These are phyloP conservation scores for Phoma sp. DNA, from an alignment of 2,329 filamentous ascomycete genomes.

Conservation along the genomic window DNA sequence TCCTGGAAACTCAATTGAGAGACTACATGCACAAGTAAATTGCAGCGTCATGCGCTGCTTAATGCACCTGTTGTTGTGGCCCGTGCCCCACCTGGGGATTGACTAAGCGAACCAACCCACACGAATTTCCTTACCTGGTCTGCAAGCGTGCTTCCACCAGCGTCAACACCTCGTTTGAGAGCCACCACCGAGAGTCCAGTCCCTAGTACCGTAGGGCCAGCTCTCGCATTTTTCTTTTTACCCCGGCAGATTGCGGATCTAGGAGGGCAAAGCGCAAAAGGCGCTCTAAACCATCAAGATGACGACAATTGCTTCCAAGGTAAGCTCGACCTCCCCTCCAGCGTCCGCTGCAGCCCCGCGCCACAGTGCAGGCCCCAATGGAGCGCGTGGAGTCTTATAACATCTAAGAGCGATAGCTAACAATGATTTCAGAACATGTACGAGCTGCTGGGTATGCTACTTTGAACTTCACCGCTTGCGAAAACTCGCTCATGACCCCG, in stretches of 20 bases:
- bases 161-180: conserved; percentile 39
- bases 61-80: neutral
- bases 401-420: conserved; percentile 43
- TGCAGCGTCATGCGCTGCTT: conserved; percentile 19
- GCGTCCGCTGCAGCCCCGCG: conserved; percentile 15
- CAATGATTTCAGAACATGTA: conserved; percentile 78
- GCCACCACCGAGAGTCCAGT: conserved; percentile 47
- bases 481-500: conserved; percentile 34
- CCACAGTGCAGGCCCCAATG: conserved; percentile 16
- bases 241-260: conserved; percentile 50
- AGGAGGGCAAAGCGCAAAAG: conserved; percentile 53
- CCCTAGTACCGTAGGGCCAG: conserved; percentile 48
- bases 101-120: conserved; percentile 39
- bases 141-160: conserved; percentile 30
- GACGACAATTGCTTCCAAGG: conserved; percentile 54
- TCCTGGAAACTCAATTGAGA: neutral
- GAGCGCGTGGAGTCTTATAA: conserved; percentile 2
- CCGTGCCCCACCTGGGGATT: conserved; percentile 21
- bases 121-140: conserved; percentile 22
- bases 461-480: conserved; percentile 8
- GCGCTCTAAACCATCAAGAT: conserved; percentile 51
- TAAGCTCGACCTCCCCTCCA: conserved; percentile 35
- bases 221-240: conserved; percentile 42
- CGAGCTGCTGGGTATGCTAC: conserved; percentile 88
- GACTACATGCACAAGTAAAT: conserved; percentile 4